Percentiles rank a stretch among this genome's conserved stretches.
Evolutionary conservation across 2,329 filamentous ascomycete species (phyloP).

Genomic region (Penicillium sp.): DNA sequence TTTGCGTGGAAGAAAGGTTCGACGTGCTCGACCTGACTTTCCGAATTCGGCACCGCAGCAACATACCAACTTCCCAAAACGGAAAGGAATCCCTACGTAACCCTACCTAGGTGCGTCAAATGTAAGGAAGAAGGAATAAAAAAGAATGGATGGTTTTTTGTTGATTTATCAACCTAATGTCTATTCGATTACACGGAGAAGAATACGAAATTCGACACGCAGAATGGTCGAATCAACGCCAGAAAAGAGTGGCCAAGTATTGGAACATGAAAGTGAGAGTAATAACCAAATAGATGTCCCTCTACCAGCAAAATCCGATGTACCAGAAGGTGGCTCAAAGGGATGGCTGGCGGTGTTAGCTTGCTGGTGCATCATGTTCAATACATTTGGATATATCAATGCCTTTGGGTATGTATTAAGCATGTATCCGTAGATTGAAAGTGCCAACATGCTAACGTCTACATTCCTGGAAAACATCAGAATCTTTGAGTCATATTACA

Average conservation of each 20-base stretch:
- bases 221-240: neutral
- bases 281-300: neutral
- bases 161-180: neutral
- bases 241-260: neutral
- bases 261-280: neutral
- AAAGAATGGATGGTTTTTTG: neutral
- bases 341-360: constrained; percentile 9
- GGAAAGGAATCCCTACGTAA: constrained; percentile 4
- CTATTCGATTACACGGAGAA: neutral
- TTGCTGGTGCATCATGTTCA: constrained; percentile 14
- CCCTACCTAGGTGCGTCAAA: neutral
- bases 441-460: neutral
- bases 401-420: constrained; percentile 10
- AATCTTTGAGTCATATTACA: constrained; percentile 45
- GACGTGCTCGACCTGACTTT: neutral
- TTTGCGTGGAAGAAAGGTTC: neutral
- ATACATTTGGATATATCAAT: constrained; percentile 14
- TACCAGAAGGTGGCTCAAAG: constrained; percentile 6
- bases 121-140: neutral
- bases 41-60: neutral
- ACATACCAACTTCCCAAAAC: neutral
- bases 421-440: neutral
- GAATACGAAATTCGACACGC: neutral
- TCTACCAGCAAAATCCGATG: neutral
- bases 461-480: neutral